Percentiles rank a stretch among this genome's conserved stretches.
These are phyloP conservation scores for Abrus pulchellus DNA, from an alignment of 306 rosid genomes.

Conservation along the genomic window DNA sequence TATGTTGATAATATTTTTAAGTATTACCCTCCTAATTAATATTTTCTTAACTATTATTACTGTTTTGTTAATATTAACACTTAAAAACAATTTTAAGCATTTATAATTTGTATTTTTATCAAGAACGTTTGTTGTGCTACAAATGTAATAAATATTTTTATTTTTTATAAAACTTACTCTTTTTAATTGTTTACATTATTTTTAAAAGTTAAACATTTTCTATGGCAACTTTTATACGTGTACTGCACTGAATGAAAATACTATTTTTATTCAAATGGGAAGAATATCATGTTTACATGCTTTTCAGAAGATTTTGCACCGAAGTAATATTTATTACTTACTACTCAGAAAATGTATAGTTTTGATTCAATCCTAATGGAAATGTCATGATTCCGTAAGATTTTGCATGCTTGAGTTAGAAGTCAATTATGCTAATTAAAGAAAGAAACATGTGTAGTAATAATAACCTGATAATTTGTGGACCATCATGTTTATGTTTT, in stretches of 20 bases:
- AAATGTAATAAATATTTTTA: too few relatives aligned
- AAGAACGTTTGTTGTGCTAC: too few relatives aligned
- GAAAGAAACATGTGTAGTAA: background rate
- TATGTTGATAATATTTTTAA: too few relatives aligned
- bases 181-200: too few relatives aligned
- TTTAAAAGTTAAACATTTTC: too few relatives aligned
- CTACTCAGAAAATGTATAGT: background rate
- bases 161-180: too few relatives aligned
- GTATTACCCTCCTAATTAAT: too few relatives aligned
- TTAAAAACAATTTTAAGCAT: too few relatives aligned
- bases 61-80: too few relatives aligned
- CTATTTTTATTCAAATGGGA: background rate
- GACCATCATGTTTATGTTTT: background rate
- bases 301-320: background rate
- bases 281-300: background rate
- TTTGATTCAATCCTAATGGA: constrained; percentile 7
- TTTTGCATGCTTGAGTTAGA: background rate
- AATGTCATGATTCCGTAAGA: background rate
- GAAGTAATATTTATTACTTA: background rate
- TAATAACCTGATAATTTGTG: background rate
- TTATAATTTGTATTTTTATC: too few relatives aligned
- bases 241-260: background rate
- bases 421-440: background rate
- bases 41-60: too few relatives aligned
- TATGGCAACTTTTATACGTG: background rate